Percentiles rank a stretch among this genome's conserved stretches.
These are phyloP conservation scores for Cnidoscolus chayamansa DNA, from an alignment of 441 rosid species.

Conservation along the genomic window DNA sequence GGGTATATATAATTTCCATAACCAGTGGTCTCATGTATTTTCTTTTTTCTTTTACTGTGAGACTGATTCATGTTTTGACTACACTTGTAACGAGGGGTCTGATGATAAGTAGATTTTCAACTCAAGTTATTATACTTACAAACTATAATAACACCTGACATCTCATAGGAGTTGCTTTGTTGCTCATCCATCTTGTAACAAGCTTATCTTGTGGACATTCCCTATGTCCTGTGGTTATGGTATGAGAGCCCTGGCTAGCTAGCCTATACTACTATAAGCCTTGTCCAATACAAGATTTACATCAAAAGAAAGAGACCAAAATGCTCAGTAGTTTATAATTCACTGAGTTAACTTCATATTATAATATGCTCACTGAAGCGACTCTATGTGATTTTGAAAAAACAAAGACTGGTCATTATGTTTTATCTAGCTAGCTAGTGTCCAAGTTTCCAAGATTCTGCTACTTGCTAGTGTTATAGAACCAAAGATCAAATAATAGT, in stretches of 20 bases:
- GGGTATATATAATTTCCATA: slow-evolving; percentile 10
- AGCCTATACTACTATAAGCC: background rate
- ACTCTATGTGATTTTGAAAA: too few relatives aligned
- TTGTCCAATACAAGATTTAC: too few relatives aligned
- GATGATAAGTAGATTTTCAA: too few relatives aligned
- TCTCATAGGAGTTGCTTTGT: background rate
- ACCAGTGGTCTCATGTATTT: background rate
- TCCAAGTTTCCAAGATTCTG: too few relatives aligned
- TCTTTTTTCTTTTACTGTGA: background rate
- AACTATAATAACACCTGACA: background rate
- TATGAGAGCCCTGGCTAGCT: background rate
- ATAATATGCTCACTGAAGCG: too few relatives aligned
- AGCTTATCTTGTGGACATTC: slow-evolving; percentile 20
- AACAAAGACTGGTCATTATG: too few relatives aligned
- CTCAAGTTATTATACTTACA: too few relatives aligned
- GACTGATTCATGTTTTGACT: background rate
- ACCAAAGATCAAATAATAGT: background rate
- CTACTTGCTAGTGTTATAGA: too few relatives aligned
- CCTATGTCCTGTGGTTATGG: slow-evolving; percentile 20
- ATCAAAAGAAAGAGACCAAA: too few relatives aligned
- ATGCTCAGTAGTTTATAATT: too few relatives aligned
- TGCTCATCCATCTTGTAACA: slow-evolving; percentile 7
- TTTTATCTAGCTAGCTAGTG: too few relatives aligned
- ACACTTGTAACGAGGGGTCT: slow-evolving; percentile 25
- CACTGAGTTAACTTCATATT: too few relatives aligned